A percentile compares a stretch with the other conserved stretches of the same genome.
Conservation (phyloP, 2,329 filamentous ascomycete species). For the Pseudogymnoascus sp. region DNA sequence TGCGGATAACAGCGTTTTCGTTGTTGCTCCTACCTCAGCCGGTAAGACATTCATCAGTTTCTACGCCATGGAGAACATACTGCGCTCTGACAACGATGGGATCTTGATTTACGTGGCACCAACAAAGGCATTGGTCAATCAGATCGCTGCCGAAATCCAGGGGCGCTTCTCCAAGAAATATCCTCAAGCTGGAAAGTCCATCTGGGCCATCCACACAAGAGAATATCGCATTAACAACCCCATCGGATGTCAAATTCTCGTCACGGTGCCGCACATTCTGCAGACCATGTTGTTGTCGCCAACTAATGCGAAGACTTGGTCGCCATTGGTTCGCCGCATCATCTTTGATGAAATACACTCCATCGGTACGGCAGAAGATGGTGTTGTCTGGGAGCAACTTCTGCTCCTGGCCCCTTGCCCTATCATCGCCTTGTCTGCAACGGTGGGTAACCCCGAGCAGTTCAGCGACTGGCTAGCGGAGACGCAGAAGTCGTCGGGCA, state of each 20-base stretch:
- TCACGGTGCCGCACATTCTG: conserved; percentile 70
- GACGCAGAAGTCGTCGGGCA: conserved; percentile 56
- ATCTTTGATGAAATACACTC: conserved; percentile 80
- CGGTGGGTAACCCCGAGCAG: conserved; percentile 65
- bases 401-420: conserved; percentile 66
- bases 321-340: conserved; percentile 60
- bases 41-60: conserved; percentile 82
- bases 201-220: conserved; percentile 72
- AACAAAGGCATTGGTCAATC: conserved; percentile 75
- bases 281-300: conserved; percentile 69
- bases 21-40: conserved; percentile 69
- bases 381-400: conserved; percentile 71
- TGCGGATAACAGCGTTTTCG: conserved; percentile 59
- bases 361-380: conserved; percentile 69
- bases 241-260: conserved; percentile 63
- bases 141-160: conserved; percentile 73
- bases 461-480: conserved; percentile 61
- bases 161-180: conserved; percentile 63
- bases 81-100: conserved; percentile 59
- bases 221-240: conserved; percentile 70
- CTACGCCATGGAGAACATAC: conserved; percentile 72
- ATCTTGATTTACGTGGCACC: conserved; percentile 73
- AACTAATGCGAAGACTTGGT: conserved; percentile 56
- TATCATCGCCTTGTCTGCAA: conserved; percentile 72
- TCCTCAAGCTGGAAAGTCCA: conserved; percentile 51